Conservation (phyloP, 257 asterid species). For the Asclepias syriaca region DNA sequence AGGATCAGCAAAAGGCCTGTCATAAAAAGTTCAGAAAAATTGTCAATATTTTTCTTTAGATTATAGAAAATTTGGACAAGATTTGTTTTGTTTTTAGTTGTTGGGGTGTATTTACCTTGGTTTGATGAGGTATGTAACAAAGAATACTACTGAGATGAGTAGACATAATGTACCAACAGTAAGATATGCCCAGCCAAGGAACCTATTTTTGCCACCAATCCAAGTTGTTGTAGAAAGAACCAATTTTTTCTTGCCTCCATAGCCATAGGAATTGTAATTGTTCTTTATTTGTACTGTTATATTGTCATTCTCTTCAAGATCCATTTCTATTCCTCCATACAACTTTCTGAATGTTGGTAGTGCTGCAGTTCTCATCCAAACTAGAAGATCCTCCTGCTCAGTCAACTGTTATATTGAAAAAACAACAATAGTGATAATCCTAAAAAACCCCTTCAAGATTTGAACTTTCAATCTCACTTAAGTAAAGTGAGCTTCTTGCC, state of each 20-base stretch:
- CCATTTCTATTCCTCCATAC: conserved; percentile 71
- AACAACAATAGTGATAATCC: neutral
- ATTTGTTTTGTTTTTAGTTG: too few relatives aligned
- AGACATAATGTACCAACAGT: conserved; percentile 70
- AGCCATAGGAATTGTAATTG: conserved; percentile 75
- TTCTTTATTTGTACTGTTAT: conserved; percentile 65
- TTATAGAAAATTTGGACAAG: too few relatives aligned
- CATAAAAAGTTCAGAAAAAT: neutral
- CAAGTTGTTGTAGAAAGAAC: conserved; percentile 87
- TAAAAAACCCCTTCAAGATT: neutral
- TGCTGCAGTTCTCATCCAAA: conserved; percentile 95
- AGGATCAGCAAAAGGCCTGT: conserved; percentile 86
- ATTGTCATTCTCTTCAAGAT: conserved; percentile 64
- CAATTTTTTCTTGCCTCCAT: conserved; percentile 62
- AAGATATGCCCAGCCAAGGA: conserved; percentile 61
- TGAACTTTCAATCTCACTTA: too few relatives aligned
- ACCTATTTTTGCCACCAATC: conserved; percentile 88
- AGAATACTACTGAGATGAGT: conserved; percentile 47
- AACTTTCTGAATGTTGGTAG: conserved; percentile 72
- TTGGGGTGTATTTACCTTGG: conserved; percentile 48
- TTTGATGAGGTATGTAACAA: conserved; percentile 53
- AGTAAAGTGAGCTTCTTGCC: too few relatives aligned
- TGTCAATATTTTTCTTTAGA: too few relatives aligned
- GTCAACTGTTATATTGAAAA: conserved; percentile 48
- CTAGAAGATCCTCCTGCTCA: conserved; percentile 91